phyloP scores from a whole-genome alignment of 768 basidiomycete species.

The Mrakia frigida region DNA sequence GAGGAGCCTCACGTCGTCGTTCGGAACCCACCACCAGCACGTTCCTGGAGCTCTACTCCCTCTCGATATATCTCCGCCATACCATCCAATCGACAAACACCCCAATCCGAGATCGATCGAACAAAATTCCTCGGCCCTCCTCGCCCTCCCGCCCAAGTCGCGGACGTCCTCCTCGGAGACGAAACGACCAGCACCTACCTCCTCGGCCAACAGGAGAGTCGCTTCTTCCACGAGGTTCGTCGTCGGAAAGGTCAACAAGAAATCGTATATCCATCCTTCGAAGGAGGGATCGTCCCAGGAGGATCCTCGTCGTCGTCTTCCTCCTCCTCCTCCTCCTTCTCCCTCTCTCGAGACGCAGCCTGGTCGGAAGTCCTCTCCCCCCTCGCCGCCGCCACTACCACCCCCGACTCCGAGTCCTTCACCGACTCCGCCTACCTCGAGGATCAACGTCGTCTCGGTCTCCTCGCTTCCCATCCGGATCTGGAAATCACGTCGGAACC shows the following conservation, averaged over 20 bases:
- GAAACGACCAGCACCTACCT: slow-evolving; percentile 3
- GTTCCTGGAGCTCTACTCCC: no score
- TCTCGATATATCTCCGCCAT: no score
- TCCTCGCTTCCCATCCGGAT: neutral
- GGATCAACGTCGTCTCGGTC: neutral
- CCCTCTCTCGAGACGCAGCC: neutral
- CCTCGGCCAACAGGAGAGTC: neutral
- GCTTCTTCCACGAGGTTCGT: slow-evolving; percentile 10
- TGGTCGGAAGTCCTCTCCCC: neutral
- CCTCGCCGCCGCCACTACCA: neutral
- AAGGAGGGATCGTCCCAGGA: neutral
- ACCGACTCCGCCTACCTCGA: neutral
- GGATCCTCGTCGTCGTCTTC: no score
- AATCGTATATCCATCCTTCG: neutral
- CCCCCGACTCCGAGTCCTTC: neutral
- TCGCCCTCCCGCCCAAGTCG: neutral
- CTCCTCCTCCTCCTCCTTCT: neutral
- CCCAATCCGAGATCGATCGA: no score
- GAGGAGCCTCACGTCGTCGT: no score
- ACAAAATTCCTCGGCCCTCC: neutral
- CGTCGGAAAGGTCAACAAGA: neutral
- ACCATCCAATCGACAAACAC: no score
- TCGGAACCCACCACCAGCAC: no score
- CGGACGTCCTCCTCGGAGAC: neutral
- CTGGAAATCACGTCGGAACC: neutral